These are phyloP conservation scores for Selenicereus undatus DNA, from an alignment of 148 eudicot genomes.

Conservation along the genomic window DNA sequence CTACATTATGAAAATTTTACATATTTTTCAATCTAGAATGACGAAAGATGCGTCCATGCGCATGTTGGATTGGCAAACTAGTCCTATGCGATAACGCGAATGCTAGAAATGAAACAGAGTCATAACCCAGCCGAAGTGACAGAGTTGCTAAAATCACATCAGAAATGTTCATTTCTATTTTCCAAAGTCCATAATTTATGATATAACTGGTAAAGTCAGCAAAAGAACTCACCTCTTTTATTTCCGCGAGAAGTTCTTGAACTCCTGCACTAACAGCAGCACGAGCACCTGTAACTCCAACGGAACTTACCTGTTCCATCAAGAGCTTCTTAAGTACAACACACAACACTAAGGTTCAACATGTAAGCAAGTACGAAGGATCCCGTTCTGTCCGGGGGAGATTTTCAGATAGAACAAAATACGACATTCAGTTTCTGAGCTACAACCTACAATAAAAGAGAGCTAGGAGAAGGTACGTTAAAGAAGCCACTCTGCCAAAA, in stretches of 20 bases:
- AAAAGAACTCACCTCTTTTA: conserved; percentile 62
- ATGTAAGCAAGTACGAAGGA: not conserved
- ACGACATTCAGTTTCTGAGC: too few species aligned
- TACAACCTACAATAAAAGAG: too few species aligned
- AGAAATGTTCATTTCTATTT: not conserved
- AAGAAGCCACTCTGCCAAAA: not conserved
- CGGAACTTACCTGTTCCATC: conserved; percentile 62
- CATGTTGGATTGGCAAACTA: too few species aligned
- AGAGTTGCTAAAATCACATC: not conserved
- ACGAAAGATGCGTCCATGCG: too few species aligned
- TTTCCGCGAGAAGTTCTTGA: conserved; percentile 56
- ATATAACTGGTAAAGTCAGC: not conserved
- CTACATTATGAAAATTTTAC: too few species aligned
- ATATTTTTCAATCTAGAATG: too few species aligned
- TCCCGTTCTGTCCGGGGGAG: too few species aligned
- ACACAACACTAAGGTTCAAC: not conserved
- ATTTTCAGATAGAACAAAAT: too few species aligned
- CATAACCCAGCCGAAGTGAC: not conserved
- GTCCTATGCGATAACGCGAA: too few species aligned
- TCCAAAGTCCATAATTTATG: not conserved
- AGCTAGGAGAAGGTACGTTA: too few species aligned
- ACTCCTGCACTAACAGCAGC: conserved; percentile 62
- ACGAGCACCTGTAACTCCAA: conserved; percentile 94
- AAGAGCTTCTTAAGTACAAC: conserved; percentile 13
- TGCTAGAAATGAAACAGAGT: too few species aligned